Evolutionary conservation across 768 basidiomycete species (phyloP).

Genomic region (Suillus cothurnatus): DNA sequence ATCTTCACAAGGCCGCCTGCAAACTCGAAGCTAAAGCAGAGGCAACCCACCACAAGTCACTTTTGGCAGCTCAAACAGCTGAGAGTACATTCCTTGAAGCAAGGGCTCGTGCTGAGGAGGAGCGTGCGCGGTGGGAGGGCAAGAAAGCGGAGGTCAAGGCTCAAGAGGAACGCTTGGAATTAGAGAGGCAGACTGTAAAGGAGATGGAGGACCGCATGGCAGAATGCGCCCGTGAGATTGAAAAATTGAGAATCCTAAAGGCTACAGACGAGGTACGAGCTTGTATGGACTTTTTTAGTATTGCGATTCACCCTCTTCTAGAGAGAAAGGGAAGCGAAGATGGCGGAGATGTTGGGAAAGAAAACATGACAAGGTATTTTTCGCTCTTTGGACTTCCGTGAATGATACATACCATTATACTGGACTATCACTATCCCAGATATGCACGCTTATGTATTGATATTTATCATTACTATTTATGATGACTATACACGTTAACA

Average conservation of each 20-base stretch:
- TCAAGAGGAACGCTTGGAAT: slow-evolving; percentile 51
- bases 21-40: slow-evolving; percentile 67
- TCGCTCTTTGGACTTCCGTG: background rate
- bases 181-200: slow-evolving; percentile 51
- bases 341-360: slow-evolving; percentile 38
- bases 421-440: background rate
- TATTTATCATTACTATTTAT: background rate
- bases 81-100: slow-evolving; percentile 64
- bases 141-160: slow-evolving; percentile 49
- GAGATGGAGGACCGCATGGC: slow-evolving; percentile 64
- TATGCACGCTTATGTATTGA: background rate
- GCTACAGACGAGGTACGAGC: slow-evolving; percentile 60
- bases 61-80: slow-evolving; percentile 60
- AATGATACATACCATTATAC: background rate
- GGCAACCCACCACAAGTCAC: slow-evolving; percentile 51
- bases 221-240: slow-evolving; percentile 75
- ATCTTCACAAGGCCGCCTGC: slow-evolving; percentile 66
- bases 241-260: slow-evolving; percentile 62
- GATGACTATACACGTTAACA: background rate
- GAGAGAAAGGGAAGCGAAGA: slow-evolving; percentile 59
- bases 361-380: background rate
- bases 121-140: slow-evolving; percentile 54
- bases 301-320: slow-evolving; percentile 14
- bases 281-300: background rate
- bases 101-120: slow-evolving; percentile 55